These are phyloP conservation scores for Dactylellina sp. DNA, from an alignment of 2,329 filamentous ascomycete species.

Conservation along the genomic window DNA sequence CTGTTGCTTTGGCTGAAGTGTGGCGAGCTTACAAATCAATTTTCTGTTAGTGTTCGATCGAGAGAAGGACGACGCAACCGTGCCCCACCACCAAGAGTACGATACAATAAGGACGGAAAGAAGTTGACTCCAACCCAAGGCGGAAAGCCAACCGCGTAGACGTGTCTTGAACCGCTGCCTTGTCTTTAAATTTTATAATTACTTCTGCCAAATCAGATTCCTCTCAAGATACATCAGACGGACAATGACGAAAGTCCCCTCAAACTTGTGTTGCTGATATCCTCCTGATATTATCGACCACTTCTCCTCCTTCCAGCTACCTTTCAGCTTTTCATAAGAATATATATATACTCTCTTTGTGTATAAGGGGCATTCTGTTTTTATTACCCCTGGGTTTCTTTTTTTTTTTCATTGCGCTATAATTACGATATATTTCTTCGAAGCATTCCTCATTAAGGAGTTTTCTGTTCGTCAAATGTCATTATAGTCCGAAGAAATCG, in stretches of 20 bases:
- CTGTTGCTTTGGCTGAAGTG: neutral
- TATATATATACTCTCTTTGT: slow-evolving; percentile 54
- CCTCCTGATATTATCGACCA: neutral
- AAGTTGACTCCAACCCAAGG: slow-evolving; percentile 92
- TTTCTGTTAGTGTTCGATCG: slow-evolving; percentile 83
- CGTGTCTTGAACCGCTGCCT: slow-evolving; percentile 15
- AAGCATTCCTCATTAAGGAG: slow-evolving; percentile 45
- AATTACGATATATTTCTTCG: slow-evolving; percentile 54
- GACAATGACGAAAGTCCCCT: slow-evolving; percentile 29
- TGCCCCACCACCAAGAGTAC: slow-evolving; percentile 93
- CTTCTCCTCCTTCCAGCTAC: slow-evolving; percentile 20
- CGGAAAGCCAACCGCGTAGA: slow-evolving; percentile 69
- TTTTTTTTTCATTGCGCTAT: slow-evolving; percentile 46
- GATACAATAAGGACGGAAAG: slow-evolving; percentile 99
- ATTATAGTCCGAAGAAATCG: slow-evolving; percentile 48
- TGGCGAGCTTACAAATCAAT: slow-evolving; percentile 64
- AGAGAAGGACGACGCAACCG: slow-evolving; percentile 98
- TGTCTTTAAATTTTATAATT: slow-evolving; percentile 37
- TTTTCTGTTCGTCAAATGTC: slow-evolving; percentile 52
- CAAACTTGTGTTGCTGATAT: slow-evolving; percentile 32
- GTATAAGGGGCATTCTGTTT: slow-evolving; percentile 55
- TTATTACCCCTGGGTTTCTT: slow-evolving; percentile 41
- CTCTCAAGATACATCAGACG: slow-evolving; percentile 22
- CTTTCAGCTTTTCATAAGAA: slow-evolving; percentile 37
- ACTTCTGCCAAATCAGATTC: slow-evolving; percentile 29